These are phyloP conservation scores for Elsinoe necatrix DNA, from an alignment of 2,329 filamentous ascomycete species.

Conservation along the genomic window DNA sequence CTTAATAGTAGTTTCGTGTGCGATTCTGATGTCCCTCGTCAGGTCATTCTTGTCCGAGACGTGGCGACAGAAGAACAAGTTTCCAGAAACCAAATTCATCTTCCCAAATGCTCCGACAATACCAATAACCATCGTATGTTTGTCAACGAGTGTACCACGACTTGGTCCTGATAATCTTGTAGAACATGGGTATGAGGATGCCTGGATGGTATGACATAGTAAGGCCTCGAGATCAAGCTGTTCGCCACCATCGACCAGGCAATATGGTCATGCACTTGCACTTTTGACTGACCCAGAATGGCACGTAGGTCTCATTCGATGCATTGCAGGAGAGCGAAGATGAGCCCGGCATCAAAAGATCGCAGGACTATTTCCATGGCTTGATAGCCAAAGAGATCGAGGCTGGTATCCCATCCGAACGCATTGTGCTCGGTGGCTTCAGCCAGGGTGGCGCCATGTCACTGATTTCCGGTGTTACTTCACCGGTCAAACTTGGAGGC, in stretches of 20 bases:
- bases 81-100: slow-evolving; percentile 87
- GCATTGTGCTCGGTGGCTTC: slow-evolving; percentile 81
- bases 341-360: slow-evolving; percentile 63
- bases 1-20: not conserved
- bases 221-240: slow-evolving; percentile 34
- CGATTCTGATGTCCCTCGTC: not conserved
- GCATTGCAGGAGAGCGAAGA: slow-evolving; percentile 49
- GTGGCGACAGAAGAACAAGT: slow-evolving; percentile 69
- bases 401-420: slow-evolving; percentile 68
- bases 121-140: slow-evolving; percentile 66
- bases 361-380: slow-evolving; percentile 65
- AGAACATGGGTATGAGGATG: slow-evolving; percentile 73
- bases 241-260: slow-evolving; percentile 16
- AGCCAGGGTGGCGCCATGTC: slow-evolving; percentile 83
- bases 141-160: slow-evolving; percentile 3
- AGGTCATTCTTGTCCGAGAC: slow-evolving; percentile 75
- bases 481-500: slow-evolving; percentile 67
- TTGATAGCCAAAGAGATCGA: slow-evolving; percentile 75
- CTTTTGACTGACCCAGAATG: not conserved
- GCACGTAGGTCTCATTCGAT: slow-evolving; percentile 35
- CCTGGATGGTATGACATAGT: slow-evolving; percentile 83
- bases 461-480: slow-evolving; percentile 70
- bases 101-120: slow-evolving; percentile 84
- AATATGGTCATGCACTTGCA: not conserved
- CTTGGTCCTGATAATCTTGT: slow-evolving; percentile 3